Base-by-base conservation (phyloP, 495 filamentous ascomycete species). In the Penicillium psychrofluorescens region DNA sequence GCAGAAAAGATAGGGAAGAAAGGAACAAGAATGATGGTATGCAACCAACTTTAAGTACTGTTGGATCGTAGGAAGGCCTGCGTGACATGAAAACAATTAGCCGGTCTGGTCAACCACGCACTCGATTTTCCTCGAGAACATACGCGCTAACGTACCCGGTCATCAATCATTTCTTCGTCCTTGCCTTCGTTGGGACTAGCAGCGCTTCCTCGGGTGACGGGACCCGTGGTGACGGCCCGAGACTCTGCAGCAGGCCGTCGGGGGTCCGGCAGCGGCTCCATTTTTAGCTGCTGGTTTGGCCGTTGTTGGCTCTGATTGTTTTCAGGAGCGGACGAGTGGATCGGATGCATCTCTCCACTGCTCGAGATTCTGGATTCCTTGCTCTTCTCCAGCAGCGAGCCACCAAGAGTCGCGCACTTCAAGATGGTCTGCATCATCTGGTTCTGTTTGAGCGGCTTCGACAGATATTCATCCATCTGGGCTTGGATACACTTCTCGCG, bases 381-480 rank as follows among this genome's bases (percentile, higher is more conserved):
- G 50, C 76, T 78, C 58, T 78, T 77, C 44, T 95, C 89, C 45
- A 95, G 69, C 29, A 97, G 76, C 35, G 86, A 86, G 10, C 90
- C 90, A 48, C 92, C 91, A 27, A 97, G 80, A 4, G 91, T 96
- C 10, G 86, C 87, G 56, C 87, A 91, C 63, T 97, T 95, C 51
- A 99, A 74, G 44, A 99, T 99, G 6, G 92, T 96, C 63, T 99
- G 94, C 64, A 97, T 96, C 68, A 99, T 83, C 59, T 95, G 88
- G 62, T 95, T 96, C 61, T 95, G 91, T 64, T 96, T 95, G 44
- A 99, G 76, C 32, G 94, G 94, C 64, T 99, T 99, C 34, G 91
- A 95, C 46, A 99, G 74, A 59, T 99, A 99, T 61, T 99, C 94
- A 53, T 97, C 94, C 94, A 97, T 97, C 68, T 96, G 88, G 11